Base-by-base conservation (phyloP, 352 stramenopile genomes). In the Globisporangium radiosum region DNA sequence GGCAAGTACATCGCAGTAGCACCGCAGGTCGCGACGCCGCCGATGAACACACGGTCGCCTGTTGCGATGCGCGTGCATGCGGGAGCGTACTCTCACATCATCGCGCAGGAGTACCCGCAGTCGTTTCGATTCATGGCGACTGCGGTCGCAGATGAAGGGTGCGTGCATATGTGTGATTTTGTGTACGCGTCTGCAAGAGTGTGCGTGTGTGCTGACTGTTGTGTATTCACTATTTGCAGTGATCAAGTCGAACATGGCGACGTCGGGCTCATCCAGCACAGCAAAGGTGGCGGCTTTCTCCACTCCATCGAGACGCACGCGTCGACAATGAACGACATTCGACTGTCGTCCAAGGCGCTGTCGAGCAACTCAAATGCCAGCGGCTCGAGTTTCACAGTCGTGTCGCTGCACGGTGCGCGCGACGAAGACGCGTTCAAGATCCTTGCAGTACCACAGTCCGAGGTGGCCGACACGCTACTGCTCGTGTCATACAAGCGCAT, bases 341-440 rank as follows among this genome's bases (percentile, higher is more conserved):
- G 72, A 9, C 54, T 87, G 25, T 86, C 77, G 7, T 83, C 77
- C 1, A 84, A 85, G 36, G 68, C 76, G 8, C 58, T 87, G 36
- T 63, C 66, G n/a, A 74, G 47, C 38, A 61, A 67, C 14, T 47
- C 52, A 15, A 64, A 51, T 9, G 60, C 42, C 6, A 65, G 54
- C 5, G 65, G 52, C 42, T 70, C 69, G 5, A 73, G 69, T 1
- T 86, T 86, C 39, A 69, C 67, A 14, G 72, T 87, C 8, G 70
- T 80, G 13, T 66, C 74, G 4, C 63, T 87, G 1, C 68, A 69
- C 42, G 78, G 76, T 13, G 66, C 71, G 9, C 72, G 78, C 52
- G 81, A 91, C 63, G 76, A 91, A 62, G 78, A 89, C 52, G 81
- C 81, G 10, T 90, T 90, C 62, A 81, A 82, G 49, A 69, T 89